Evolutionary conservation across 305 asterid species (phyloP).

Genomic region (Solanum hybrid): DNA sequence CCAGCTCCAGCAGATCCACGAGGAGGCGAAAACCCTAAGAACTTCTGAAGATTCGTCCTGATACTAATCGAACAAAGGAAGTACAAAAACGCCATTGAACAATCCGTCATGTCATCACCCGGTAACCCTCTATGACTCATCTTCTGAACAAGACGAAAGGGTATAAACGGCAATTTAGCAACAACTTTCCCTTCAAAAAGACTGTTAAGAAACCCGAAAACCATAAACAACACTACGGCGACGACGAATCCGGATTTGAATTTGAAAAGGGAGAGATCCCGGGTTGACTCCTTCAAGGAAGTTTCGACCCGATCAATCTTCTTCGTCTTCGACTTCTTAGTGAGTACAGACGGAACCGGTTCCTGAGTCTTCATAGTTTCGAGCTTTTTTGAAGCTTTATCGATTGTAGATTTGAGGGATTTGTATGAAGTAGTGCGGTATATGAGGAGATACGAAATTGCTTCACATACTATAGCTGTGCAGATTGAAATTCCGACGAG

Average conservation of each 20-base stretch:
- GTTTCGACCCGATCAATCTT: conserved; percentile 87
- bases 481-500: conserved; percentile 64
- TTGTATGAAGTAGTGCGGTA: conserved; percentile 91
- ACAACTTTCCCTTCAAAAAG: conserved; percentile 75
- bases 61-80: conserved; percentile 81
- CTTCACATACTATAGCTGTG: conserved; percentile 82
- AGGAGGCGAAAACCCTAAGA: conserved; percentile 90
- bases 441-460: conserved; percentile 83
- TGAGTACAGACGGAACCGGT: conserved; percentile 22
- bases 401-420: conserved; percentile 86
- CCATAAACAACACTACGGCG: conserved; percentile 76
- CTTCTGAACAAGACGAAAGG: conserved; percentile 74
- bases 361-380: conserved; percentile 66
- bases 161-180: conserved; percentile 88
- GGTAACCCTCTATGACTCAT: conserved; percentile 90
- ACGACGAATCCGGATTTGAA: conserved; percentile 95
- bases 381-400: conserved; percentile 91
- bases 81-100: conserved; percentile 93
- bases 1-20: conserved; percentile 94
- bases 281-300: conserved; percentile 82
- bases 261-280: conserved; percentile 82
- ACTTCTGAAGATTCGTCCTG: conserved; percentile 91
- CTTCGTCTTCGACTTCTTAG: conserved; percentile 54
- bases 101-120: conserved; percentile 93
- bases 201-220: conserved; percentile 67